phyloP scores from a whole-genome alignment of 805 yeast genomes.

The Blastobotrys chiropterorum region DNA sequence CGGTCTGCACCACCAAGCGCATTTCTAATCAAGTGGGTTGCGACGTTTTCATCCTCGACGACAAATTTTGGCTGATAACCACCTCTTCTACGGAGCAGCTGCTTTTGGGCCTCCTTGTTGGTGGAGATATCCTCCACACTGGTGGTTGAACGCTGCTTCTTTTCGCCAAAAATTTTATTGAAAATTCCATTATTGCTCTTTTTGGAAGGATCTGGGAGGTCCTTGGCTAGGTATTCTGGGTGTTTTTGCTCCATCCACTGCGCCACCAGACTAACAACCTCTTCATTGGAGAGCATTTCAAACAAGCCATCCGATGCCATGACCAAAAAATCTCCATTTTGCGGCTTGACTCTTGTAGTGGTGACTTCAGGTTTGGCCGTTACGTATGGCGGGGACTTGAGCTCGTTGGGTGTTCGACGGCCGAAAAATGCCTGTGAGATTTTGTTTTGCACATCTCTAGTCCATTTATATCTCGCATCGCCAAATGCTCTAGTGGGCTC shows the following conservation, averaged over 20 bases:
- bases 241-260: slow-evolving; percentile 83
- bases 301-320: slow-evolving; percentile 92
- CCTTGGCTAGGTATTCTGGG: slow-evolving; percentile 11
- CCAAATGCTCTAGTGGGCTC: slow-evolving; percentile 98
- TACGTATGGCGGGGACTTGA: slow-evolving; percentile 91
- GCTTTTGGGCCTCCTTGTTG: slow-evolving; percentile 52
- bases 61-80: slow-evolving; percentile 22
- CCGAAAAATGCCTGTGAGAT: slow-evolving; percentile 77
- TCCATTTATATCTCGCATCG: slow-evolving; percentile 88
- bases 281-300: slow-evolving; percentile 87
- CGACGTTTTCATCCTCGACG: slow-evolving; percentile 78
- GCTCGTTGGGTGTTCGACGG: slow-evolving; percentile 55
- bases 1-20: slow-evolving; percentile 86
- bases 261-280: slow-evolving; percentile 85
- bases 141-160: slow-evolving; percentile 5
- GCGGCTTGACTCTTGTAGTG: slow-evolving; percentile 65
- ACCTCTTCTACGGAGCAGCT: slow-evolving; percentile 54
- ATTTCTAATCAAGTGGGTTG: slow-evolving; percentile 90
- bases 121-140: slow-evolving; percentile 34
- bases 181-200: slow-evolving; percentile 9
- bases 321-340: slow-evolving; percentile 76
- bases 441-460: slow-evolving; percentile 64
- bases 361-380: slow-evolving; percentile 94
- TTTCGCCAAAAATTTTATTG: slow-evolving; percentile 11
- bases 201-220: background rate